Evolutionary conservation across 179 eudicot genomes (phyloP), one percentile per base, ranked within the genome.

Genomic region (Vitellaria paradoxa): DNA sequence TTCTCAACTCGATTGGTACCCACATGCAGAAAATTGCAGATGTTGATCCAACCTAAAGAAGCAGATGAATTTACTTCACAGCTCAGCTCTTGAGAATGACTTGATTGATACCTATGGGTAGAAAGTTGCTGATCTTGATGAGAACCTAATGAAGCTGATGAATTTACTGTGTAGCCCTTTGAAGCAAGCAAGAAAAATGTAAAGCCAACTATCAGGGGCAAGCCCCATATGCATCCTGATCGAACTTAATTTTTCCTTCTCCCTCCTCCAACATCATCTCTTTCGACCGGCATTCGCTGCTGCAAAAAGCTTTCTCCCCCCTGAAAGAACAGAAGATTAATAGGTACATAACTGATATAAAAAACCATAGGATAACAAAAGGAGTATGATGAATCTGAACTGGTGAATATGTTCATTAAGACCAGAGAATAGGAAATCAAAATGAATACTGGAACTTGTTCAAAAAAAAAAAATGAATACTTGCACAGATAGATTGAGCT

Each of bases 241-340:
- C 68, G 24, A 66, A 69, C 45, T 71, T 75, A 37, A 75, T 40
- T 53, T 70, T 84, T 47, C 49, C 85, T 50, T 26, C 63, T 75
- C 74, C 83, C 79, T 86, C 90, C 26, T 89, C 89, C 62, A 85
- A 65, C 77, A 81, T 71, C 81, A 89, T 88, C 83, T 83, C 89
- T 45, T 86, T 68, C 78, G 65, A 30, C 13, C 91, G 84, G 80
- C 93, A 89, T 65, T 89, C 89, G 56, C 81, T 80, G 82, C 93
- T 89, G 82, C 93, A 89, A 68, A 89, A 89, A 11, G 89, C 91
- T 53, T 88, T 89, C 77, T 88, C 93, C 7, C 93, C 93, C 77
- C 93, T 89, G 86, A 14, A 75, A 50, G 15, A 30, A 61, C 12
- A 8, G 46, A 13, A 17, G 12, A 7, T 3, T 5, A 15, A 56